Base-by-base conservation (phyloP, 192 early-diverging fungal genomes). In the Piromyces sp. region DNA sequence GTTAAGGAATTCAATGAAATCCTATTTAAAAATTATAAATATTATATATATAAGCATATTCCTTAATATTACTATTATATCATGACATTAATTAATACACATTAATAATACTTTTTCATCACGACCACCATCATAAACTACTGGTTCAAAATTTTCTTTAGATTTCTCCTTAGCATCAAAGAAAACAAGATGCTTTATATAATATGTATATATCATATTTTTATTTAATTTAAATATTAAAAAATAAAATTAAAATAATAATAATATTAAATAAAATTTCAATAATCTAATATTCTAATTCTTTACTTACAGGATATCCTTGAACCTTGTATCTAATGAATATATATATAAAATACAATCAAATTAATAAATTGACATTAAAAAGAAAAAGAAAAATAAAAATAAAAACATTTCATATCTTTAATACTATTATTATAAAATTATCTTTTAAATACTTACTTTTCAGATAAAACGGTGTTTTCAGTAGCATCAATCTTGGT, bases 401-500 rank as follows among this genome's bases (percentile, higher is more conserved):
- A 15, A 40, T 15, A 15, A 13, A 40, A 15, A 40, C 2, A n/a
- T n/a, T n/a, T n/a, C n/a, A n/a, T n/a, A n/a, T n/a, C n/a, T n/a
- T n/a, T n/a, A n/a, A n/a, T n/a, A n/a, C n/a, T n/a, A n/a, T n/a
- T n/a, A n/a, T n/a, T n/a, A n/a, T n/a, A n/a, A n/a, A n/a, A n/a
- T n/a, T n/a, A n/a, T n/a, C n/a, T 51, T 22, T 22, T 22, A 51
- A n/a, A 7, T 11, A 68, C 9, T 68, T 85, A 93, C 79, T 91
- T 89, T 29, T 85, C 82, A 84, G 90, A 92, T 86, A 95, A 83
- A 80, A 88, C 87, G 30, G 85, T 84, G 82, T 92, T 88, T 29
- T 84, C 89, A 81, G 92, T 93, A 37, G 95, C 96, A 85, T 98
- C 96, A 80, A 97, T 87, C 84, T 95, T 97, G 85, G 95, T 96